Evolutionary conservation across 2,329 filamentous ascomycete genomes (phyloP).

Genomic region (Cercospora sp.): DNA sequence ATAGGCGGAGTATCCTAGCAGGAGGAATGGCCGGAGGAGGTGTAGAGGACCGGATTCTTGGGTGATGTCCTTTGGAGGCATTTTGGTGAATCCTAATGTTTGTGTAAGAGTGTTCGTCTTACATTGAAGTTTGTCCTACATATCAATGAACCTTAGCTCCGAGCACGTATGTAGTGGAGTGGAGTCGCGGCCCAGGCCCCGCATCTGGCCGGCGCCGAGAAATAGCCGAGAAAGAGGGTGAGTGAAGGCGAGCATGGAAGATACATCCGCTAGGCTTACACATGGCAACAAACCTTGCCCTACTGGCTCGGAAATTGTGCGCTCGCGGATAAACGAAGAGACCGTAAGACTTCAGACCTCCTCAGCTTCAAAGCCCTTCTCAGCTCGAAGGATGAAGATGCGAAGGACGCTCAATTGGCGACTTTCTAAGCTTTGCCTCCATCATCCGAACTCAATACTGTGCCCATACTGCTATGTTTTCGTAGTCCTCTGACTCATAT

Average conservation of each 20-base stretch:
- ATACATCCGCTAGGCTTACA: too few relatives aligned
- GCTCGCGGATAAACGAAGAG: background rate
- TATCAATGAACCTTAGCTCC: background rate
- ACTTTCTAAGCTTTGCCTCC: background rate
- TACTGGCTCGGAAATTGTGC: background rate
- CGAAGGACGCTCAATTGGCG: background rate
- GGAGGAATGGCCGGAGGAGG: conserved; percentile 43
- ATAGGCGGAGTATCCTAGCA: conserved; percentile 53
- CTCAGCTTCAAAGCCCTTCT: background rate
- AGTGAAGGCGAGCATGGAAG: background rate
- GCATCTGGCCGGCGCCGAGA: background rate
- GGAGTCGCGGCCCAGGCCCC: background rate
- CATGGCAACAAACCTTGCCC: too few relatives aligned
- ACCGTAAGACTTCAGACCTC: background rate
- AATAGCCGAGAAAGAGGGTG: background rate
- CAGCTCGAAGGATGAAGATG: background rate
- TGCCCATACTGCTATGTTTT: background rate
- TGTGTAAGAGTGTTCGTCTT: background rate
- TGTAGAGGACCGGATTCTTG: conserved; percentile 31
- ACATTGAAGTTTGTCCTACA: background rate
- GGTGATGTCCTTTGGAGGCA: conserved; percentile 18
- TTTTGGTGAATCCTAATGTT: background rate
- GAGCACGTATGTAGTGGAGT: background rate
- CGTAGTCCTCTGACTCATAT: background rate
- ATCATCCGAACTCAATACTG: background rate